A percentile compares a stretch with the other conserved stretches of the same genome.
Conservation (phyloP, 495 filamentous ascomycete genomes). For the Penicillium ucsense region DNA sequence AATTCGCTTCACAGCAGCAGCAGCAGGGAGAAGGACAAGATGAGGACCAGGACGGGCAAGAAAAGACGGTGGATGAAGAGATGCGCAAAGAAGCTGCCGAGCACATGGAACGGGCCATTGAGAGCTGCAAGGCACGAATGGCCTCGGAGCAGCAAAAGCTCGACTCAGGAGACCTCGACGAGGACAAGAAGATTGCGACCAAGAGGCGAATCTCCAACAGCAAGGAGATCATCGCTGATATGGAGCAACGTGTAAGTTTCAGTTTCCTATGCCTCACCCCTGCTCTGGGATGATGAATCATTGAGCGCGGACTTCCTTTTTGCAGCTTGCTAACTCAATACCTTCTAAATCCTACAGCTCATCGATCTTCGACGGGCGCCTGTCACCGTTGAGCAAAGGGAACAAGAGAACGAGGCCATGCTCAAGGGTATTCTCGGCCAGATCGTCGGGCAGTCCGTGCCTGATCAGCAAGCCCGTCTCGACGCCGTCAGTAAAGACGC, state of each 20-base stretch:
- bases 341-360: constrained; percentile 38
- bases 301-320: too few relatives aligned
- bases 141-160: constrained; percentile 60
- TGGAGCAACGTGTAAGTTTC: constrained; percentile 65
- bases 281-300: too few relatives aligned
- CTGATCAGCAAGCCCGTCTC: constrained; percentile 53
- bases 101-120: constrained; percentile 76
- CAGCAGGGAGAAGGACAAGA: constrained; percentile 27
- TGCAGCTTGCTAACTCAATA: constrained; percentile 4
- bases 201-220: constrained; percentile 67
- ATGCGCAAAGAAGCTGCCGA: constrained; percentile 66
- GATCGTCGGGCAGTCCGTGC: constrained; percentile 56
- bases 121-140: constrained; percentile 66
- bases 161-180: constrained; percentile 39
- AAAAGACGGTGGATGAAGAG: constrained; percentile 47
- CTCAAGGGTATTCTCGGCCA: constrained; percentile 64
- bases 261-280: too few relatives aligned
- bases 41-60: constrained; percentile 7
- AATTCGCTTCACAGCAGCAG: constrained; percentile 77
- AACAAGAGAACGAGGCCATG: constrained; percentile 34
- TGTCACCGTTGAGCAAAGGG: constrained; percentile 48
- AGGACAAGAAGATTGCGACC: constrained; percentile 41
- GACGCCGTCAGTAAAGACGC: constrained; percentile 72
- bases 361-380: constrained; percentile 65
- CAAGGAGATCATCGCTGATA: constrained; percentile 77